phyloP scores from a whole-genome alignment of 202 grass and related monocot species.

The Tripidium arundinaceum region DNA sequence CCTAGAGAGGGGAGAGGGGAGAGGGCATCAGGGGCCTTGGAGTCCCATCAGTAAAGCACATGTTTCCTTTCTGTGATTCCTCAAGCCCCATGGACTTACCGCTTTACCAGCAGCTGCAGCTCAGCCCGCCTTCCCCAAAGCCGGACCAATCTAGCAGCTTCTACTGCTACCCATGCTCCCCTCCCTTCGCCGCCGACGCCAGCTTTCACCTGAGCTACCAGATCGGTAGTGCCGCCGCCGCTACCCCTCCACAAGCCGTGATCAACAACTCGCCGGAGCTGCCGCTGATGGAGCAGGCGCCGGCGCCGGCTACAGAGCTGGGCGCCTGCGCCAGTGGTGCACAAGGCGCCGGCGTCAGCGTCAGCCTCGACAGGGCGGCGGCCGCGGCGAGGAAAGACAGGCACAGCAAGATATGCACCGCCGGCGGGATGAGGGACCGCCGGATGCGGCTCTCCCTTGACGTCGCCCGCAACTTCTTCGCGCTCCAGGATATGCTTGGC shows the following conservation, averaged over 20 bases:
- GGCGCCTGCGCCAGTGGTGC: background rate
- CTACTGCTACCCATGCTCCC: slow-evolving; percentile 46
- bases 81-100: slow-evolving; percentile 48
- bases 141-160: slow-evolving; percentile 40
- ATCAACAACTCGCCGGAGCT: slow-evolving; percentile 33
- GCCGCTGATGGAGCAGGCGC: slow-evolving; percentile 19
- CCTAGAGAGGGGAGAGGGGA: background rate
- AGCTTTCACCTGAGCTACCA: slow-evolving; percentile 36
- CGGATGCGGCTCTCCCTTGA: slow-evolving; percentile 89
- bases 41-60: slow-evolving; percentile 55
- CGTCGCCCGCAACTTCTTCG: slow-evolving; percentile 88
- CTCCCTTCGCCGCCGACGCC: slow-evolving; percentile 28
- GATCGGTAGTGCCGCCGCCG: background rate
- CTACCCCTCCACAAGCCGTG: background rate
- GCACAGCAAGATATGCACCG: slow-evolving; percentile 94
- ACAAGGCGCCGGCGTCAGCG: background rate
- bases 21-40: slow-evolving; percentile 9
- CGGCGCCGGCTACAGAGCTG: background rate
- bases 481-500: slow-evolving; percentile 86
- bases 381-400: slow-evolving; percentile 64
- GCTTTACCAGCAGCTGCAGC: slow-evolving; percentile 57
- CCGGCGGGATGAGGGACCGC: slow-evolving; percentile 69
- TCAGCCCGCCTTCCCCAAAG: slow-evolving; percentile 49
- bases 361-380: slow-evolving; percentile 3
- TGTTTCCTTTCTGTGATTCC: slow-evolving; percentile 55